phyloP scores from a whole-genome alignment of 139 green algal genomes.

The Chlamydomonas eustigma region DNA sequence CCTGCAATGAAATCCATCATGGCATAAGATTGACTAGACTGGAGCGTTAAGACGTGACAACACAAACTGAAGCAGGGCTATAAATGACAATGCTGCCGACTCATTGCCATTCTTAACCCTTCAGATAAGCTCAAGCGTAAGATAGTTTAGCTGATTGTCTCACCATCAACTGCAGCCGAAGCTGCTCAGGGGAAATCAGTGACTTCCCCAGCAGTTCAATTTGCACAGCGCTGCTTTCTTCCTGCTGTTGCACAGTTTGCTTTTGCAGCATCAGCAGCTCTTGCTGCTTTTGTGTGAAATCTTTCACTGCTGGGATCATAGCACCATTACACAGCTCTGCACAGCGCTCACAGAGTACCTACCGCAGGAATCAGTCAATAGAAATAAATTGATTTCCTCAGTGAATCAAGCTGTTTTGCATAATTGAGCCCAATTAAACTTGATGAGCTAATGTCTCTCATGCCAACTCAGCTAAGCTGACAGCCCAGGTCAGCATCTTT shows the following conservation, averaged over 20 bases:
- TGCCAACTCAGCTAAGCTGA: background rate
- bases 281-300: slow-evolving; percentile 36
- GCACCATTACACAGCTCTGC: slow-evolving; percentile 71
- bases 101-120: too few relatives aligned
- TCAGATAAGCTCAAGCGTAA: too few relatives aligned
- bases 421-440: background rate
- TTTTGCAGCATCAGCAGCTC: background rate
- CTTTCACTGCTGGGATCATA: slow-evolving; percentile 78
- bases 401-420: background rate
- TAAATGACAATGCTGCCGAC: too few relatives aligned
- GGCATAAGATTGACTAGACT: too few relatives aligned
- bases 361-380: too few relatives aligned
- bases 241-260: background rate
- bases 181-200: slow-evolving; percentile 72
- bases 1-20: too few relatives aligned
- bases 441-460: background rate
- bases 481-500: background rate
- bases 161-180: slow-evolving; percentile 58
- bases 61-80: too few relatives aligned
- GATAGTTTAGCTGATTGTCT: background rate
- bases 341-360: slow-evolving; percentile 73
- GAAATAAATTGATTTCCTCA: background rate
- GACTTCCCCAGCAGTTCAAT: slow-evolving; percentile 34
- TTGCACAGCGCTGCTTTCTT: background rate
- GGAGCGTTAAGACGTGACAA: too few relatives aligned